These are phyloP conservation scores for Cornus controversa DNA, from an alignment of 148 eudicot species.

Conservation along the genomic window DNA sequence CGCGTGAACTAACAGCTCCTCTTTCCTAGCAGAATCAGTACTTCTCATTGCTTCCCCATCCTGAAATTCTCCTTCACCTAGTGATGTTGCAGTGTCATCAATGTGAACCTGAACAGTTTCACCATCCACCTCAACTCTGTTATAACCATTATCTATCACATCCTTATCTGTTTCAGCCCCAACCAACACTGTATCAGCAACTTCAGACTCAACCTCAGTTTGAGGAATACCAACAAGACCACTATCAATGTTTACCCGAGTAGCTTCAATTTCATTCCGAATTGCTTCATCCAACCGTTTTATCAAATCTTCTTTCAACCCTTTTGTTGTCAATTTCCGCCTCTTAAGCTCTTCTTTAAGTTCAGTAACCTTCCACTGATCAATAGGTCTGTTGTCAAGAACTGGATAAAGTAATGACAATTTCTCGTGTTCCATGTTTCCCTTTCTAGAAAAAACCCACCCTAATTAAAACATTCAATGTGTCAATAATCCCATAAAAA, in stretches of 20 bases:
- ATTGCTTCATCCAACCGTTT: constrained; percentile 70
- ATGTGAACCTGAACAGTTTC: constrained; percentile 8
- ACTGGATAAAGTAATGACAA: constrained; percentile 54
- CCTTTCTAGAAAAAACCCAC: constrained; percentile 1
- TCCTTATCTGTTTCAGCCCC: constrained; percentile 22
- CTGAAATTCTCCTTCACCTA: constrained; percentile 23
- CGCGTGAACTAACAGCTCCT: constrained; percentile 16
- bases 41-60: constrained; percentile 23
- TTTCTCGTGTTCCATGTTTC: constrained; percentile 12
- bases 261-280: constrained; percentile 48
- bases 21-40: constrained; percentile 26
- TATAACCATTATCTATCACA: constrained; percentile 14
- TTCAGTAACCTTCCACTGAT: constrained; percentile 91
- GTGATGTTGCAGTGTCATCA: constrained; percentile 21
- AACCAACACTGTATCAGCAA: constrained; percentile 7
- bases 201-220: constrained; percentile 23
- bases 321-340: constrained; percentile 63
- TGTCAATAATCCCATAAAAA: not conserved
- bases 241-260: constrained; percentile 17
- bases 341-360: constrained; percentile 89
- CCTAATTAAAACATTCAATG: constrained; percentile 16
- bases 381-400: constrained; percentile 72
- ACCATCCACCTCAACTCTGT: constrained; percentile 15
- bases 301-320: constrained; percentile 82
- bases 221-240: constrained; percentile 25